Evolutionary conservation across 495 filamentous ascomycete species (phyloP).

Genomic region (Aspergillus kassunensis): DNA sequence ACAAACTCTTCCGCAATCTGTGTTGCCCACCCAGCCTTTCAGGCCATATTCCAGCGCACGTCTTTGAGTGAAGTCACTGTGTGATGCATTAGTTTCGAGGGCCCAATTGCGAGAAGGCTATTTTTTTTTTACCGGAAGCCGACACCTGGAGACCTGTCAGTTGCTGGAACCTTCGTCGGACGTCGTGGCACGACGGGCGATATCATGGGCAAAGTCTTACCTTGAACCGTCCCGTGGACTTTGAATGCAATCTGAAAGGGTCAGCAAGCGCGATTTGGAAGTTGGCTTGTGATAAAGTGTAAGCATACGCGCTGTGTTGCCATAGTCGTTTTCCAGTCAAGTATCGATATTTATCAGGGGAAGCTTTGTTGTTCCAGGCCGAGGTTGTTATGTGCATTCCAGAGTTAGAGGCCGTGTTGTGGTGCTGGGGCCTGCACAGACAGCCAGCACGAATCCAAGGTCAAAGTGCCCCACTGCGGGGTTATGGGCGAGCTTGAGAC

Average conservation of each 20-base stretch:
- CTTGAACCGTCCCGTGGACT: conserved; percentile 52
- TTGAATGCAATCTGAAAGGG: conserved; percentile 44
- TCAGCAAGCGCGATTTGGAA: too few relatives aligned
- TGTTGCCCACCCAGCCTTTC: conserved; percentile 80
- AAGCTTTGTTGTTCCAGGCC: too few relatives aligned
- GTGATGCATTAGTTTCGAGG: background rate
- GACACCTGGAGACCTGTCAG: conserved; percentile 49
- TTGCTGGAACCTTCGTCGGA: too few relatives aligned
- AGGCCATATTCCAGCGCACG: conserved; percentile 60
- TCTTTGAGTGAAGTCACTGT: conserved; percentile 66
- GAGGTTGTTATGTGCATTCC: too few relatives aligned
- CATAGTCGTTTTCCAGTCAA: conserved; percentile 11
- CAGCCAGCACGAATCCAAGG: too few relatives aligned
- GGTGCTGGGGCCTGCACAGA: too few relatives aligned
- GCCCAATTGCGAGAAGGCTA: conserved; percentile 9
- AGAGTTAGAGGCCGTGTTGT: too few relatives aligned
- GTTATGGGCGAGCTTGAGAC: too few relatives aligned
- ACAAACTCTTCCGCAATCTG: conserved; percentile 60
- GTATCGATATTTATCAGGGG: too few relatives aligned
- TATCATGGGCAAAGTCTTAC: conserved; percentile 18
- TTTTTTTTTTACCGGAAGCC: conserved; percentile 59
- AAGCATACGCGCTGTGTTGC: conserved; percentile 10
- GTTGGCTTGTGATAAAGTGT: too few relatives aligned
- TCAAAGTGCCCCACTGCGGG: too few relatives aligned
- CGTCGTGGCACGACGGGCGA: too few relatives aligned